phyloP scores from a whole-genome alignment of 2,329 filamentous ascomycete genomes.

The Rhynchosporium agropyri region DNA sequence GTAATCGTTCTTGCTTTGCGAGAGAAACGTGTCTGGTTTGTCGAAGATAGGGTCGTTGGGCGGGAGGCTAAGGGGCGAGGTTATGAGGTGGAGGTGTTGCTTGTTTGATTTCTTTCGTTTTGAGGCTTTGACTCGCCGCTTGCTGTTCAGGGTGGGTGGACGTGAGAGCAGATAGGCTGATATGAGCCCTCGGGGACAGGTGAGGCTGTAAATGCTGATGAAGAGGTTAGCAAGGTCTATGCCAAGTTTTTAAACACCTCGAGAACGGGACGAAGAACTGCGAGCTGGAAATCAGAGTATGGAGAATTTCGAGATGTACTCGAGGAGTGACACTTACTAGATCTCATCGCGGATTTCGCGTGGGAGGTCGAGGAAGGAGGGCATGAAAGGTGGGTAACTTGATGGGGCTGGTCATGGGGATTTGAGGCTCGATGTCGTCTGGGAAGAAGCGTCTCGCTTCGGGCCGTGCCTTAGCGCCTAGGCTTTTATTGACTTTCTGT shows the following conservation, averaged over 20 bases:
- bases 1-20: neutral
- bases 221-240: too few relatives aligned
- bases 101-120: slow-evolving; percentile 1
- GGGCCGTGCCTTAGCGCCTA: slow-evolving; percentile 9
- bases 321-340: slow-evolving; percentile 8
- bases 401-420: neutral
- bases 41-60: slow-evolving; percentile 14
- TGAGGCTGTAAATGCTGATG: slow-evolving; percentile 17
- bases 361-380: slow-evolving; percentile 29
- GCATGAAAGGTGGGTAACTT: slow-evolving; percentile 20
- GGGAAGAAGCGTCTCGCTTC: slow-evolving; percentile 1
- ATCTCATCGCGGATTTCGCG: slow-evolving; percentile 34
- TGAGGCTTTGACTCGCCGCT: neutral
- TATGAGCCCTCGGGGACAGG: slow-evolving; percentile 21
- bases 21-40: neutral
- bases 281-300: too few relatives aligned
- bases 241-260: too few relatives aligned
- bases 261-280: too few relatives aligned
- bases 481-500: neutral
- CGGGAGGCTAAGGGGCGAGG: neutral
- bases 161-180: slow-evolving; percentile 12
- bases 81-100: slow-evolving; percentile 17
- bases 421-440: neutral
- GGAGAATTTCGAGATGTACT: too few relatives aligned
- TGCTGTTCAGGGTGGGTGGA: neutral